These are phyloP conservation scores for Calonectria montana DNA, from an alignment of 2,329 filamentous ascomycete species.

Conservation along the genomic window DNA sequence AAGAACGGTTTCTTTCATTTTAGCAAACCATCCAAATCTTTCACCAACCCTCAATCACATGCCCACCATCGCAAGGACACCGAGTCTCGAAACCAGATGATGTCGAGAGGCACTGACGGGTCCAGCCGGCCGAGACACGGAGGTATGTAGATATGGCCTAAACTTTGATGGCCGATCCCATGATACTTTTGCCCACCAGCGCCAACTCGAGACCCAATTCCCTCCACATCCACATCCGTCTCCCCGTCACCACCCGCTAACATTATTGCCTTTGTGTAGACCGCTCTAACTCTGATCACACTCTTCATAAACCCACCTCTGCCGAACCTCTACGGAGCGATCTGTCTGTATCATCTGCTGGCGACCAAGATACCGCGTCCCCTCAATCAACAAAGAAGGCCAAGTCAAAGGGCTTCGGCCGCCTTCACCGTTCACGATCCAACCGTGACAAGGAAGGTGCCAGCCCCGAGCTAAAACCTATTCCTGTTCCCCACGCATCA, in stretches of 20 bases:
- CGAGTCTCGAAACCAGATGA: conserved; percentile 51
- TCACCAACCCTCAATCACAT: conserved; percentile 47
- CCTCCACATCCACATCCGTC: neutral
- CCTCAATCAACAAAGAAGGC: conserved; percentile 55
- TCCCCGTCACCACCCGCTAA: conserved; percentile 32
- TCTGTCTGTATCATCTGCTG: conserved; percentile 61
- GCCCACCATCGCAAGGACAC: conserved; percentile 44
- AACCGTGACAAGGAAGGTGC: conserved; percentile 62
- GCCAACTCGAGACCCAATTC: conserved; percentile 16
- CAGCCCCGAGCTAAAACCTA: conserved; percentile 51
- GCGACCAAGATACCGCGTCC: conserved; percentile 56
- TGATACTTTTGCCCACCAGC: conserved; percentile 32
- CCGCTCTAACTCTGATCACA: conserved; percentile 44
- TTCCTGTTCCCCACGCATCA: conserved; percentile 29
- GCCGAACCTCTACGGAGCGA: conserved; percentile 63
- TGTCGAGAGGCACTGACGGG: conserved; percentile 52
- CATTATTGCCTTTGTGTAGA: conserved; percentile 35
- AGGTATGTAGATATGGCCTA: conserved; percentile 48
- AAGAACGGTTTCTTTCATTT: conserved; percentile 65
- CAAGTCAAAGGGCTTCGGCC: conserved; percentile 67
- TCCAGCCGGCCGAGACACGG: conserved; percentile 41
- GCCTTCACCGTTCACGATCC: conserved; percentile 64
- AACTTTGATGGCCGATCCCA: conserved; percentile 26
- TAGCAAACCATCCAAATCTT: conserved; percentile 57
- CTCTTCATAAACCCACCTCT: conserved; percentile 53